Conservation (phyloP, 2,329 filamentous ascomycete genomes). For the Sporothrix curviconia region DNA sequence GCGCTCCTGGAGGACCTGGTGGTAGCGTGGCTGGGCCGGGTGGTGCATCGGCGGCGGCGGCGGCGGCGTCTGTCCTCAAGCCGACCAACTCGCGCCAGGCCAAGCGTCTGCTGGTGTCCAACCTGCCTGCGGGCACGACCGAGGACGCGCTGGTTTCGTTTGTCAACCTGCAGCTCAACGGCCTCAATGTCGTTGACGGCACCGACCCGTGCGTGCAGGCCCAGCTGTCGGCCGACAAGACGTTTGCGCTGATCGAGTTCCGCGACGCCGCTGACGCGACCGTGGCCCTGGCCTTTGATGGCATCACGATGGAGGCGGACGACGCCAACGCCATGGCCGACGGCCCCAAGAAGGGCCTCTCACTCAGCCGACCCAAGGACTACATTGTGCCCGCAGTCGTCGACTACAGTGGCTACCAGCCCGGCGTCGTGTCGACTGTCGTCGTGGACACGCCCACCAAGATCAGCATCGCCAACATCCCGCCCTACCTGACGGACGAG, state of each 20-base stretch:
- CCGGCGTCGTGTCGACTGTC: conserved; percentile 68
- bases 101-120: conserved; percentile 84
- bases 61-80: conserved; percentile 50
- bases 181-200: conserved; percentile 82
- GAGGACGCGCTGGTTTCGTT: conserved; percentile 74
- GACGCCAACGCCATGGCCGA: conserved; percentile 42
- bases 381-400: conserved; percentile 84
- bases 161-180: conserved; percentile 95
- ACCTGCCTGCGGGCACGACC: conserved; percentile 64
- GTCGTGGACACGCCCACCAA: conserved; percentile 94
- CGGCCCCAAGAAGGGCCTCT: conserved; percentile 51
- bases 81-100: conserved; percentile 90
- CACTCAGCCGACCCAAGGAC: conserved; percentile 85
- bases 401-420: conserved; percentile 66
- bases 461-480: conserved; percentile 86
- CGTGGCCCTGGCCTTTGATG: conserved; percentile 81
- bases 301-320: conserved; percentile 76
- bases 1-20: too few species aligned
- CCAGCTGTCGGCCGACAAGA: conserved; percentile 70
- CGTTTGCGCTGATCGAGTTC: conserved; percentile 87
- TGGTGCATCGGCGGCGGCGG: conserved; percentile 46
- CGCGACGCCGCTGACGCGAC: conserved; percentile 82
- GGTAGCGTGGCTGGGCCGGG: too few species aligned
- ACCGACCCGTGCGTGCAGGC: conserved; percentile 79
- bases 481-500: conserved; percentile 79